These are phyloP conservation scores for Zygosaccharomyces pseudobailii DNA, from an alignment of 1,139 yeast genomes.

Conservation along the genomic window DNA sequence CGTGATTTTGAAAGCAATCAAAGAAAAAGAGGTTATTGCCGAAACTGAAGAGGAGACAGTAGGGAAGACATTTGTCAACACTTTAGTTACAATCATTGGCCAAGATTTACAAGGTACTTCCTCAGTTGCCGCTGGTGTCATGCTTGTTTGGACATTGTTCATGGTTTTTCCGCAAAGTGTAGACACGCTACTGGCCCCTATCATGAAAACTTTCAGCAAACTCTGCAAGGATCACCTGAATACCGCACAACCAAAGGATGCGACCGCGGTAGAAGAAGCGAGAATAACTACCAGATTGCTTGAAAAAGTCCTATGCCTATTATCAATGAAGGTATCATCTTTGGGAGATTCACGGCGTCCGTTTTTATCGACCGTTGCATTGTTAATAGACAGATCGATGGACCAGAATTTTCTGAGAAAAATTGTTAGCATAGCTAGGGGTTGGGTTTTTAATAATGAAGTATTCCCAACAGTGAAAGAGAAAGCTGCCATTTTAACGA, in stretches of 20 bases:
- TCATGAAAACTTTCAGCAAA: slow-evolving; percentile 84
- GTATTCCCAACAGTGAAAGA: slow-evolving; percentile 93
- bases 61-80: slow-evolving; percentile 56
- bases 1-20: slow-evolving; percentile 60
- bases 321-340: slow-evolving; percentile 73
- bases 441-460: slow-evolving; percentile 88
- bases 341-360: slow-evolving; percentile 92
- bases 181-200: slow-evolving; percentile 66
- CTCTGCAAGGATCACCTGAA: slow-evolving; percentile 85
- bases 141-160: slow-evolving; percentile 78
- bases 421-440: slow-evolving; percentile 72
- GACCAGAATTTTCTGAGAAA: slow-evolving; percentile 72
- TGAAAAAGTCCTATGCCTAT: slow-evolving; percentile 70
- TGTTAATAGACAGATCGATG: slow-evolving; percentile 81
- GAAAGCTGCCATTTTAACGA: slow-evolving; percentile 88
- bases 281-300: slow-evolving; percentile 71
- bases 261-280: slow-evolving; percentile 49
- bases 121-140: slow-evolving; percentile 88
- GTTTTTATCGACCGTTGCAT: slow-evolving; percentile 80
- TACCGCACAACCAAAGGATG: slow-evolving; percentile 46
- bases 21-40: slow-evolving; percentile 34
- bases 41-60: slow-evolving; percentile 50
- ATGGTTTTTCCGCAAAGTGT: slow-evolving; percentile 67
- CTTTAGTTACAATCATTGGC: slow-evolving; percentile 63
- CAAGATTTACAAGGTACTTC: slow-evolving; percentile 80